Base-by-base conservation (phyloP, 2,329 filamentous ascomycete species). In the Ophiostoma piceae region DNA sequence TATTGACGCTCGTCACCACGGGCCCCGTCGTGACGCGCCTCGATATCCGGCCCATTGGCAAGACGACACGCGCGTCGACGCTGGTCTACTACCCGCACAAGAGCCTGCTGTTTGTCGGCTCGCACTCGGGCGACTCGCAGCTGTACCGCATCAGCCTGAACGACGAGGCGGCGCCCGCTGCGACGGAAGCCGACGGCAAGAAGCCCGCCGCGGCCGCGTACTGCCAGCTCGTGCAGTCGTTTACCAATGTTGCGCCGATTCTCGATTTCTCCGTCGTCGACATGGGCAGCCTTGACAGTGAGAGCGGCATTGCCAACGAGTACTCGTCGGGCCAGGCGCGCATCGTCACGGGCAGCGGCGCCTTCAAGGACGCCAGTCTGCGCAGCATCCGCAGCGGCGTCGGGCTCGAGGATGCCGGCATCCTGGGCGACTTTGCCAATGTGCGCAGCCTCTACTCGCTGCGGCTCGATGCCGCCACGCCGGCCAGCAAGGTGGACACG, bases 241-340 rank as follows among this genome's bases (percentile, higher is more conserved):
- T 96, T 70, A 82, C 87, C 3, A 99, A 97, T 76, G 92, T 98
- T 74, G 93, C 91, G 0, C 95, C 95, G 0, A 83, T 99, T 60
- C 81, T 98, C 54, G 95, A 99, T 77, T 97, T 99, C 75, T 90
- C 91, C 0, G 88, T 99, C 19, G 97, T 98, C 92, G 95, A 98
- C 76, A 91, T 98, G 84, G 94, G 94, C 0, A 94, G 92, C 74
- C 85, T 92, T 70, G 89, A 92, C 71, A 90, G 90, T 29, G 90
- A 95, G 73, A 87, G 84, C 9, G 89, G 92, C 71, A 79, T 83
- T 22, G 90, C 90, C 2, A 96, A 95, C 75, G 92, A 95, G 72
- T 99, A 97, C 76, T 96, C 94, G 0, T 97, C 94, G 0, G 95
- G 95, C 0, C 94, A 99, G 79, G 94, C 95, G 65, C 87, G 94